These are phyloP conservation scores for Xylaria hypoxylon DNA, from an alignment of 2,329 filamentous ascomycete genomes.

Conservation along the genomic window DNA sequence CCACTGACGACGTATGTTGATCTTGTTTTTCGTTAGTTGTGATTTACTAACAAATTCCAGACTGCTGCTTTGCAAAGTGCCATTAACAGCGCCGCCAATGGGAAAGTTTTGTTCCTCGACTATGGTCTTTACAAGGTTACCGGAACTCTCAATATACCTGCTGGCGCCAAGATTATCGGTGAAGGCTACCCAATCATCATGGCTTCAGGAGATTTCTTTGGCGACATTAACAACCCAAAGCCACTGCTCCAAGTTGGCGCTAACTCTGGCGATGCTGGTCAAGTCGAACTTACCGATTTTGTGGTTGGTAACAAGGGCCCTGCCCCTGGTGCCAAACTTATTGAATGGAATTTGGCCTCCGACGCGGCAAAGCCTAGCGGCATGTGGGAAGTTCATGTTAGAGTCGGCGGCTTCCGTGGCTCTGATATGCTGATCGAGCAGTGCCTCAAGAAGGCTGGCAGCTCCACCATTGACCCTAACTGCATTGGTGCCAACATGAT, in stretches of 20 bases:
- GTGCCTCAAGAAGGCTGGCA: slow-evolving; percentile 68
- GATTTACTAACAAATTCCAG: slow-evolving; percentile 49
- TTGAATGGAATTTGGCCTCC: slow-evolving; percentile 77
- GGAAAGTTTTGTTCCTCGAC: slow-evolving; percentile 67
- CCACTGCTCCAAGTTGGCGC: slow-evolving; percentile 75
- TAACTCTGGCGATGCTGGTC: slow-evolving; percentile 69
- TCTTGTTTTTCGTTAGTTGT: slow-evolving; percentile 55
- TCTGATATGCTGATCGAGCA: slow-evolving; percentile 74
- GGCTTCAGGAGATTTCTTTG: slow-evolving; percentile 67
- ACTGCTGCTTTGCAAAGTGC: slow-evolving; percentile 68
- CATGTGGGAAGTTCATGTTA: slow-evolving; percentile 81
- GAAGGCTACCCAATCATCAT: slow-evolving; percentile 58
- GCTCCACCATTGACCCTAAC: slow-evolving; percentile 45
- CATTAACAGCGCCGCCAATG: slow-evolving; percentile 63
- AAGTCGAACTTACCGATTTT: slow-evolving; percentile 77
- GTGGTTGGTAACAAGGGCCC: slow-evolving; percentile 76
- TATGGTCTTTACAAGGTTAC: slow-evolving; percentile 66
- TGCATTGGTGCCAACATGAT: slow-evolving; percentile 56
- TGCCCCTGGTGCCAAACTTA: slow-evolving; percentile 74
- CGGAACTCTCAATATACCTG: slow-evolving; percentile 59
- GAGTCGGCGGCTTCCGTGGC: slow-evolving; percentile 77
- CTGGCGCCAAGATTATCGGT: slow-evolving; percentile 53
- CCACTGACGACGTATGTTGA: slow-evolving; percentile 71
- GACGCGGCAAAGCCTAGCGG: slow-evolving; percentile 58
- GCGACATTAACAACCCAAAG: slow-evolving; percentile 67